Conservation (phyloP, 768 basidiomycete genomes). For the Artomyces pyxidatus region DNA sequence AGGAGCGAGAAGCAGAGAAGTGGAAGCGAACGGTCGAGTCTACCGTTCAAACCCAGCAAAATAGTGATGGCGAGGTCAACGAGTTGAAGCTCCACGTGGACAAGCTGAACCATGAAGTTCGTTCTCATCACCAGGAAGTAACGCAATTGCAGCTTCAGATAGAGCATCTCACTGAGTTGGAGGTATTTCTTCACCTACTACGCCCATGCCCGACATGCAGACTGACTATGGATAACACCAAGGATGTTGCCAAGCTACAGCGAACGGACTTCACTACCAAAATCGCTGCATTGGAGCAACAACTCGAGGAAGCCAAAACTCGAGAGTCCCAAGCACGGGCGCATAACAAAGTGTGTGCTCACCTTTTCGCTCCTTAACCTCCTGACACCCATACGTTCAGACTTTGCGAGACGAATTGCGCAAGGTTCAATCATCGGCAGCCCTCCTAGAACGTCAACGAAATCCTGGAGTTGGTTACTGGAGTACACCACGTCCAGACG, state of each 20-base stretch:
- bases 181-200: conserved; percentile 39
- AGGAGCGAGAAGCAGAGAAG: conserved; percentile 69
- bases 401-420: conserved; percentile 89
- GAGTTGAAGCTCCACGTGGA: conserved; percentile 49
- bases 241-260: conserved; percentile 40
- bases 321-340: conserved; percentile 63
- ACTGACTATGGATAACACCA: neutral
- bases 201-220: neutral
- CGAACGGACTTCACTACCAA: conserved; percentile 41
- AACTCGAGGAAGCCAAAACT: conserved; percentile 64
- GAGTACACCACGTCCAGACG: conserved; percentile 40
- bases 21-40: conserved; percentile 51
- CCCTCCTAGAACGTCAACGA: conserved; percentile 81
- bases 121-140: conserved; percentile 41
- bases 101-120: conserved; percentile 39
- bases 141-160: conserved; percentile 46
- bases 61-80: conserved; percentile 42
- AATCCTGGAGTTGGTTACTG: conserved; percentile 95
- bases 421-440: conserved; percentile 91
- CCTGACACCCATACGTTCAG: conserved; percentile 32
- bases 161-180: conserved; percentile 43
- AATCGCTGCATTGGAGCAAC: conserved; percentile 47
- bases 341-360: conserved; percentile 63
- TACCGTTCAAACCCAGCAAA: conserved; percentile 50
- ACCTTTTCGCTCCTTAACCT: neutral